Conservation (phyloP, 192 early-diverging fungal genomes). For the Funneliformis mosseae region DNA sequence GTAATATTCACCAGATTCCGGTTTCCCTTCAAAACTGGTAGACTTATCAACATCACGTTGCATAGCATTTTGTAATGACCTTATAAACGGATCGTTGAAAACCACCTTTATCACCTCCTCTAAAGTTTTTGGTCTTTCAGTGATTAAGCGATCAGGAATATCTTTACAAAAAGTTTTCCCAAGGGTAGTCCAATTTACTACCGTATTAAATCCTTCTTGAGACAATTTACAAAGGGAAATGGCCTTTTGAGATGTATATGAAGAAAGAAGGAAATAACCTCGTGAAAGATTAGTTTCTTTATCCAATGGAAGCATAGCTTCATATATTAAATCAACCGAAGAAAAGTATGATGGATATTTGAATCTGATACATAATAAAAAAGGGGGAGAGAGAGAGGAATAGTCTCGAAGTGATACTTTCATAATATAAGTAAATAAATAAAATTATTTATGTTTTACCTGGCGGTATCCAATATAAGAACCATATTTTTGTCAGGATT, state of each 20-base stretch:
- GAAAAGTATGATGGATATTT: constrained; percentile 93
- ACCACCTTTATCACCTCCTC: constrained; percentile 49
- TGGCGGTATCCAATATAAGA: constrained; percentile 85
- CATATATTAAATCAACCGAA: constrained; percentile 69
- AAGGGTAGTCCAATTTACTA: constrained; percentile 52
- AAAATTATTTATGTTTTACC: constrained; percentile 11
- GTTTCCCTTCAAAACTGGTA: constrained; percentile 45
- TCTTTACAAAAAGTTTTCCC: constrained; percentile 60
- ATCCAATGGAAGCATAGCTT: constrained; percentile 83
- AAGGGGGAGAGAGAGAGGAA: background rate
- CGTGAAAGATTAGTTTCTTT: constrained; percentile 76
- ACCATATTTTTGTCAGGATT: constrained; percentile 70
- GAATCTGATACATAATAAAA: constrained; percentile 54
- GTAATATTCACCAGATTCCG: constrained; percentile 41
- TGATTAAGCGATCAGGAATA: constrained; percentile 51
- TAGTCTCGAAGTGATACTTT: constrained; percentile 5
- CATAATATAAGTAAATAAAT: background rate
- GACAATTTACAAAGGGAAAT: constrained; percentile 19
- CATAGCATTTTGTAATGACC: constrained; percentile 5
- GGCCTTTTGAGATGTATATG: constrained; percentile 30
- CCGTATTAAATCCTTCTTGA: background rate
- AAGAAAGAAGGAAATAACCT: constrained; percentile 86
- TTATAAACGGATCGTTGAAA: constrained; percentile 40
- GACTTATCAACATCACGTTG: constrained; percentile 35
- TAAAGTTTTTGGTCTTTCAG: constrained; percentile 55